Evolutionary conservation across 805 yeast genomes (phyloP), one percentile per base, ranked within the genome.

Genomic region (Trichomonascus vanleenenianus): DNA sequence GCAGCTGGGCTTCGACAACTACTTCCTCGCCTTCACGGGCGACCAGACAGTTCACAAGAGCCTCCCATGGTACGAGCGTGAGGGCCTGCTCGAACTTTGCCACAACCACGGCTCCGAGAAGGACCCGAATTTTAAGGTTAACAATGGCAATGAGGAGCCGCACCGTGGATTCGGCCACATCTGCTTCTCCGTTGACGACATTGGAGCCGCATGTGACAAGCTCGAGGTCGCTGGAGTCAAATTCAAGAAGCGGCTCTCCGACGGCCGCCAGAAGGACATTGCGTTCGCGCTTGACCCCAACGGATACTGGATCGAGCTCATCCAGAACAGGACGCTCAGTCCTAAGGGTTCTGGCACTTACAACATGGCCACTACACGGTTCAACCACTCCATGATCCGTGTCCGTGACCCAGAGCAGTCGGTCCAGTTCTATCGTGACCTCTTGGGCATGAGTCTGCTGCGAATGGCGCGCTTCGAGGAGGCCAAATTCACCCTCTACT

Each of bases 211-310:
- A 4, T 87, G 91, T 63, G 66, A 67, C 35, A 62, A 68, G 22
- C 70, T 91, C 49, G 75, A 82, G 51, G 63, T 64, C 1, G 68
- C 72, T 39, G 84, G 82, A 16, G 96, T 83, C 45, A 61, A 66
- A 42, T 91, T 91, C 72, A 78, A 89, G 67, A 93, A 91, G 73
- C 85, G 73, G 60, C 70, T 89, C 53, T 65, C 77, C 33, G 97
- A 91, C 61, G 98, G 98, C 32, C 80, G 96, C 66, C 96, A 86
- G 67, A 81, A 80, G 65, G 75, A 87, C 64, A 89, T 93, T 68
- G 97, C 97, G 0, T 93, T 91, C 65, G 95, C 83, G 5, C 75
- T 89, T 55, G 98, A 93, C 59, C 97, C 97, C 5, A 91, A 91
- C 66, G 93, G 93, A 56, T 93, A 93, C 69, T 91, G 98, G 98